Conservation (phyloP, 768 basidiomycete genomes). For the Kwoniella europaea region DNA sequence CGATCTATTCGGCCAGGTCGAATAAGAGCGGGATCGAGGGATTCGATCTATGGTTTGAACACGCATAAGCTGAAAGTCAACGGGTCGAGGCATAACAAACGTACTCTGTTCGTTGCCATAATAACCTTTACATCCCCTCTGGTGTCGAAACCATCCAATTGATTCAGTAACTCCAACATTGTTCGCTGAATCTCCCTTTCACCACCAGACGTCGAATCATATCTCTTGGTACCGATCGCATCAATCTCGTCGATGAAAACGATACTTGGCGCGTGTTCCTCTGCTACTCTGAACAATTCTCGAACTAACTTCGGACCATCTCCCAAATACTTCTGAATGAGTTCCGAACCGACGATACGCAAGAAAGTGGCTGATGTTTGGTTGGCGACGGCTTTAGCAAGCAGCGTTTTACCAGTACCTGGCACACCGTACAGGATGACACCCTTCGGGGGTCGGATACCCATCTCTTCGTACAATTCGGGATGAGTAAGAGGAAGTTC, state of each 20-base stretch:
- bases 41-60: slow-evolving; percentile 70
- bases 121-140: slow-evolving; percentile 99
- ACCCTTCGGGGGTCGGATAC: slow-evolving; percentile 98
- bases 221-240: slow-evolving; percentile 98
- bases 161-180: slow-evolving; percentile 97
- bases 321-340: slow-evolving; percentile 99
- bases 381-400: slow-evolving; percentile 97
- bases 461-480: slow-evolving; percentile 99
- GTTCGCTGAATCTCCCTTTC: slow-evolving; percentile 99
- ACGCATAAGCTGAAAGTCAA: neutral
- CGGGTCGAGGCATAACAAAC: slow-evolving; percentile 7
- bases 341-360: slow-evolving; percentile 94
- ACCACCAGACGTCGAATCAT: slow-evolving; percentile 97
- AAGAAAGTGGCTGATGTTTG: slow-evolving; percentile 98
- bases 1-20: slow-evolving; percentile 98
- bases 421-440: slow-evolving; percentile 99
- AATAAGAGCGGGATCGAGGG: slow-evolving; percentile 95
- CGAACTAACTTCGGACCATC: slow-evolving; percentile 98
- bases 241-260: slow-evolving; percentile 99
- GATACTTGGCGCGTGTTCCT: slow-evolving; percentile 97
- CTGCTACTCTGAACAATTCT: slow-evolving; percentile 94
- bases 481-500: slow-evolving; percentile 97
- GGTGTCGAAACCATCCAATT: slow-evolving; percentile 98
- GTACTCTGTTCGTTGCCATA: slow-evolving; percentile 89
- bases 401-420: slow-evolving; percentile 95